These are phyloP conservation scores for Begonia fuchsioides DNA, from an alignment of 306 rosid species.

Conservation along the genomic window DNA sequence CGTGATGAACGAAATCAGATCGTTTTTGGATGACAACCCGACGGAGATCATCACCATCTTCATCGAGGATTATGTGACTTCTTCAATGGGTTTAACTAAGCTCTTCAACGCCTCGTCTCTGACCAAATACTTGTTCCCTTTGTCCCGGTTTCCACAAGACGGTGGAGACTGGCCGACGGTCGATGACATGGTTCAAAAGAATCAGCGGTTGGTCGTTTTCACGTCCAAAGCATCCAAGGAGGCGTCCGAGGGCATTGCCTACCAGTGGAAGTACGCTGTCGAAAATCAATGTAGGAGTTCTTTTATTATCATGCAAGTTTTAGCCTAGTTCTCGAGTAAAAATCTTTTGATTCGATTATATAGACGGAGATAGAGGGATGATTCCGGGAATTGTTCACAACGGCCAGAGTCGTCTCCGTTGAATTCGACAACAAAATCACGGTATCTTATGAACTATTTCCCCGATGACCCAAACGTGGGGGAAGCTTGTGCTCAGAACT, in stretches of 20 bases:
- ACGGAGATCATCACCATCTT: constrained; percentile 76
- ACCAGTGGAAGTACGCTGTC: constrained; percentile 58
- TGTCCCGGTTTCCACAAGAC: constrained; percentile 53
- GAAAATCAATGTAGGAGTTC: constrained; percentile 70
- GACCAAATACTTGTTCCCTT: constrained; percentile 38
- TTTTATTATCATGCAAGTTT: background rate
- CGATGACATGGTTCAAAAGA: constrained; percentile 67
- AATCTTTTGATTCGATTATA: constrained; percentile 10
- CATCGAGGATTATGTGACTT: constrained; percentile 75
- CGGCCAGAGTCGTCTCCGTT: constrained; percentile 61
- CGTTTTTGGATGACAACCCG: constrained; percentile 55
- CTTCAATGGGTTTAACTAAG: constrained; percentile 57
- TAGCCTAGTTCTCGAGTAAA: background rate
- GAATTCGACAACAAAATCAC: constrained; percentile 40
- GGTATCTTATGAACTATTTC: constrained; percentile 59
- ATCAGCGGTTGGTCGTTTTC: constrained; percentile 71
- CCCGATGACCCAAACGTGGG: constrained; percentile 43
- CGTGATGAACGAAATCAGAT: constrained; percentile 41
- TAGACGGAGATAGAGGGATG: constrained; percentile 88
- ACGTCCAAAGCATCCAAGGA: constrained; percentile 62
- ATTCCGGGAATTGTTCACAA: constrained; percentile 51
- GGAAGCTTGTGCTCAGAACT: constrained; percentile 51
- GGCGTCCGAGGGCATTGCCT: constrained; percentile 76
- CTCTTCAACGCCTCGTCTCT: constrained; percentile 57
- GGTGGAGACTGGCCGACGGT: constrained; percentile 80